These are phyloP conservation scores for Fusarium algeriense DNA, from an alignment of 2,329 filamentous ascomycete species.

Conservation along the genomic window DNA sequence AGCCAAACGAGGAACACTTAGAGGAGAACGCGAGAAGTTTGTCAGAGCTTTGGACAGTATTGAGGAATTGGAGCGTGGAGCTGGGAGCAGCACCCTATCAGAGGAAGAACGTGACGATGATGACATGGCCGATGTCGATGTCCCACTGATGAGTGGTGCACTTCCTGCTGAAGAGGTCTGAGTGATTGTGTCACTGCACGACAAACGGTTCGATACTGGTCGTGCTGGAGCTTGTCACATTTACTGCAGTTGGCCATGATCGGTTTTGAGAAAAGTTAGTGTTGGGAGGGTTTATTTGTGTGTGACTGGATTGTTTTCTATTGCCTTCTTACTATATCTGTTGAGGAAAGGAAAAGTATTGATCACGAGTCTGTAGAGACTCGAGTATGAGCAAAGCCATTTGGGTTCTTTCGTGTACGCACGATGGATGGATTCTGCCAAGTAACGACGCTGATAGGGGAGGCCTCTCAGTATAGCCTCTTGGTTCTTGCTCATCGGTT, in stretches of 20 bases:
- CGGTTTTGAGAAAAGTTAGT: not conserved
- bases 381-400: not conserved
- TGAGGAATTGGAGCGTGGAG: slow-evolving; percentile 56
- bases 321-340: slow-evolving; percentile 4
- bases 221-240: not conserved
- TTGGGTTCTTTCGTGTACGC: not conserved
- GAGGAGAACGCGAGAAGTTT: slow-evolving; percentile 60
- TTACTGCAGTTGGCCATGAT: not conserved
- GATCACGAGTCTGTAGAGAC: not conserved
- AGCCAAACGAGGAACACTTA: slow-evolving; percentile 55
- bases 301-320: slow-evolving; percentile 2
- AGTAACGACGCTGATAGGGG: not conserved
- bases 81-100: slow-evolving; percentile 33
- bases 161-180: slow-evolving; percentile 41
- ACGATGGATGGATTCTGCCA: not conserved
- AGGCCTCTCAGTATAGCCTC: slow-evolving; percentile 1
- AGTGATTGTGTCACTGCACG: not conserved
- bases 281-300: not conserved
- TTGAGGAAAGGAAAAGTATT: slow-evolving; percentile 20
- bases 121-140: slow-evolving; percentile 15
- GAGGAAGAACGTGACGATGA: slow-evolving; percentile 36
- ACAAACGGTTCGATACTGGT: not conserved
- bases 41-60: slow-evolving; percentile 61
- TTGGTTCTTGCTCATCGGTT: not conserved
- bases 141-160: slow-evolving; percentile 41